These are phyloP conservation scores for Pseudogymnoascus sp. DNA, from an alignment of 2,329 filamentous ascomycete species.

Conservation along the genomic window DNA sequence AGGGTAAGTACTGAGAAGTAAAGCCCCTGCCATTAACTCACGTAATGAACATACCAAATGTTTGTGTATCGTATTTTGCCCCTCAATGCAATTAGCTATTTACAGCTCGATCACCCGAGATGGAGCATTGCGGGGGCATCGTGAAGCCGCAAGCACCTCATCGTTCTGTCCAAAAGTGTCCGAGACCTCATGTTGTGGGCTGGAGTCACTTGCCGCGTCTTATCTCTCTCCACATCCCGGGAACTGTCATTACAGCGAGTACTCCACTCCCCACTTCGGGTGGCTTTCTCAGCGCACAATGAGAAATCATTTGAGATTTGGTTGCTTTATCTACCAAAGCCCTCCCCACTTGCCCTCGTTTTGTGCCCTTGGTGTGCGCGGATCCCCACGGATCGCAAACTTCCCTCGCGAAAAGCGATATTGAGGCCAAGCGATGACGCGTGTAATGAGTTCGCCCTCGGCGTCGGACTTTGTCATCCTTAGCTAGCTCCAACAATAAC, in stretches of 20 bases:
- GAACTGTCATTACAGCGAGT: conserved; percentile 1
- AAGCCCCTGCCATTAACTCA: background rate
- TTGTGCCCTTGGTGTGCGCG: background rate
- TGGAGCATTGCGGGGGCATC: background rate
- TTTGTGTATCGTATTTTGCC: conserved; percentile 2
- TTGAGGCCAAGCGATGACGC: background rate
- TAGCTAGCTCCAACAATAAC: conserved; percentile 4
- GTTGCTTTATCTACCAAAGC: background rate
- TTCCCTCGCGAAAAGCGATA: background rate
- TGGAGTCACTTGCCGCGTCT: background rate
- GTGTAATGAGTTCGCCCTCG: background rate
- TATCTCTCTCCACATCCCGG: conserved; percentile 7
- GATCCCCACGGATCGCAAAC: background rate
- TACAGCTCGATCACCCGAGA: conserved; percentile 1
- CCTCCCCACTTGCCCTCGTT: conserved; percentile 2
- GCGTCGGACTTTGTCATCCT: background rate
- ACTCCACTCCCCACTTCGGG: conserved; percentile 1
- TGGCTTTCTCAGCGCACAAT: background rate
- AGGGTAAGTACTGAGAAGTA: background rate
- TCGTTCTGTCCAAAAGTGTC: background rate
- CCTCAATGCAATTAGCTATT: conserved; percentile 5
- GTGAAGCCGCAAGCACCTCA: conserved; percentile 1
- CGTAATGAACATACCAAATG: background rate
- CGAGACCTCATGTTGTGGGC: conserved; percentile 6
- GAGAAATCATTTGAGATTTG: background rate